Base-by-base conservation (phyloP, 139 green algal genomes). In the Tetratostichococcus sp. region DNA sequence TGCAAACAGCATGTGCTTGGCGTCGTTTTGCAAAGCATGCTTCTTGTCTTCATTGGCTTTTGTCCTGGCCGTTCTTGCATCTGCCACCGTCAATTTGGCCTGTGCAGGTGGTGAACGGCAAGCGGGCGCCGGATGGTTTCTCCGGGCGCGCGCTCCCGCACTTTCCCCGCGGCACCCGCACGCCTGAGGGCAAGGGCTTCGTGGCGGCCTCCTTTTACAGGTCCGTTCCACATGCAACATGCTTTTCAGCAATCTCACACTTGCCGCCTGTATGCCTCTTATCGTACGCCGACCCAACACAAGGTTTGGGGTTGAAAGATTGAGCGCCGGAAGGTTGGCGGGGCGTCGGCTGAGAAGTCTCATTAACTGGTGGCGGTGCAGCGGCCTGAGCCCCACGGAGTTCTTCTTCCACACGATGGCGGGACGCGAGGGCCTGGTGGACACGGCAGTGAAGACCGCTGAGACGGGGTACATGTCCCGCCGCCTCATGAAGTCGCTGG, bases 401-500 rank as follows among this genome's bases (percentile, higher is more conserved):
- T 99, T 98, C 75, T 98, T 98, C 86, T 99, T 99, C 84, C 95
- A 99, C 88, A 98, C 95, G 70, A 99, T 99, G 95, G 95, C 89
- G 0, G 93, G 93, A 11, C 82, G 93, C 0, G 93, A 97, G 83
- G 93, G 95, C 0, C 85, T 99, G 69, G 95, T 99, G 72, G 95
- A 99, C 83, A 99, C 95, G 0, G 95, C 95, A 22, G 95, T 99
- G 76, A 99, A 99, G 86, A 99, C 95, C 0, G 95, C 95, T 0
- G 94, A 98, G 80, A 98, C 94, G 23, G 94, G 95, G 4, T 99
- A 99, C 93, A 98, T 99, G 95, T 95, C 85, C 17, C 85, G 95
- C 11, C 86, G 95, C 1, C 88, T 99, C 26, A 98, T 99, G 93
- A 99, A 99, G 87, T 89, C 93, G 1, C 83, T 99, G 74, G 95